Conservation (phyloP, 768 basidiomycete species). For the Trametes cubensis region DNA sequence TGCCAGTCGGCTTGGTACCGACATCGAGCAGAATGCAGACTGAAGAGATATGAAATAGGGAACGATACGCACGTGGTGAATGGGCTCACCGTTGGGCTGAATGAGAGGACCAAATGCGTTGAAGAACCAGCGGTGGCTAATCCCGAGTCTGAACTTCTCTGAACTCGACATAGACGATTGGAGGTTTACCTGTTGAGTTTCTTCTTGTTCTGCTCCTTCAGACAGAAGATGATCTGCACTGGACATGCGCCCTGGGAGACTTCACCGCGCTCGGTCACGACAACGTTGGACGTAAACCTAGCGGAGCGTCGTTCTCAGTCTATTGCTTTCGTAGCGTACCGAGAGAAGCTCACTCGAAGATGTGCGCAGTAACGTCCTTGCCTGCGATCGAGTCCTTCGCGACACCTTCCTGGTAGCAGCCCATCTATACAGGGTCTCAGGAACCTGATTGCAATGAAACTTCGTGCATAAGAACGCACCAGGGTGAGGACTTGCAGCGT, state of each 20-base stretch:
- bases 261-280: slow-evolving; percentile 80
- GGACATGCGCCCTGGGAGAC: slow-evolving; percentile 76
- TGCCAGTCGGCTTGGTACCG: slow-evolving; percentile 92
- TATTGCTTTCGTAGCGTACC: neutral
- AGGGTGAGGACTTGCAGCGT: slow-evolving; percentile 88
- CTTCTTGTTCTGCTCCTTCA: slow-evolving; percentile 97
- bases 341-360: slow-evolving; percentile 72
- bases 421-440: slow-evolving; percentile 57
- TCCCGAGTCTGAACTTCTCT: neutral
- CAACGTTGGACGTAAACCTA: slow-evolving; percentile 77
- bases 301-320: neutral
- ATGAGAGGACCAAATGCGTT: slow-evolving; percentile 91
- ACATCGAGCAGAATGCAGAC: slow-evolving; percentile 94
- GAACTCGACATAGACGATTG: neutral
- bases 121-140: slow-evolving; percentile 96
- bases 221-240: slow-evolving; percentile 85
- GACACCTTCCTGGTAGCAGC: slow-evolving; percentile 86
- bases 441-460: neutral
- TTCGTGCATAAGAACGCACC: slow-evolving; percentile 42
- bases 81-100: slow-evolving; percentile 69
- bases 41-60: slow-evolving; percentile 28
- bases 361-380: slow-evolving; percentile 91
- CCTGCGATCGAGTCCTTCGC: slow-evolving; percentile 87
- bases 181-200: slow-evolving; percentile 69
- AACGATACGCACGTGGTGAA: neutral